These are phyloP conservation scores for Penicillium samsonianum DNA, from an alignment of 495 filamentous ascomycete genomes.

Conservation along the genomic window DNA sequence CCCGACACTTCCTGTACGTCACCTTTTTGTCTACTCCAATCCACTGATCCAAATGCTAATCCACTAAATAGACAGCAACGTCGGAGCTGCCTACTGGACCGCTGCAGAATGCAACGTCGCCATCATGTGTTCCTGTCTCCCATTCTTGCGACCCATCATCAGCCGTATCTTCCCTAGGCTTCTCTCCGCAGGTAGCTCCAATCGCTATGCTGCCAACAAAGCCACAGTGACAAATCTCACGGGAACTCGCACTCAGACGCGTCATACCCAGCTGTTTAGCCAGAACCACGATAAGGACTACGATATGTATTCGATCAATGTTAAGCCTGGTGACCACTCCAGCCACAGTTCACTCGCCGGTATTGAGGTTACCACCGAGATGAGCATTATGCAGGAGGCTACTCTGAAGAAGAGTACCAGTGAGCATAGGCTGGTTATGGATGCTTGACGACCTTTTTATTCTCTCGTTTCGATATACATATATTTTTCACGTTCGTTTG, in stretches of 20 bases:
- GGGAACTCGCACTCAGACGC: constrained; percentile 19
- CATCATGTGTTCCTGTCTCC: constrained; percentile 82
- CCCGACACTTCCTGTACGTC: constrained; percentile 59
- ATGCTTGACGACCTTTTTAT: constrained; percentile 23
- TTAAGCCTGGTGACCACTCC: constrained; percentile 24
- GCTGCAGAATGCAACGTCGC: constrained; percentile 82
- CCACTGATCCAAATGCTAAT: constrained; percentile 46
- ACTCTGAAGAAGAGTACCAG: constrained; percentile 23
- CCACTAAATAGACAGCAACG: constrained; percentile 45
- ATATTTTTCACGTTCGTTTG: neutral
- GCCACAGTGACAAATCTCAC: constrained; percentile 23
- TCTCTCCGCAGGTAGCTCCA: constrained; percentile 45
- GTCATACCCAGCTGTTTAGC: constrained; percentile 24
- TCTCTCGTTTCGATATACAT: constrained; percentile 4
- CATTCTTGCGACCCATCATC: constrained; percentile 81
- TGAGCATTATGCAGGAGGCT: constrained; percentile 32
- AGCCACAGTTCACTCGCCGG: constrained; percentile 22
- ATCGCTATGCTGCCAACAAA: constrained; percentile 24
- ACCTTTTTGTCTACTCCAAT: constrained; percentile 36
- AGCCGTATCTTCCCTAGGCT: constrained; percentile 70
- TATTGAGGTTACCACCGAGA: constrained; percentile 42
- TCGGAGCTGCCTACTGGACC: constrained; percentile 67
- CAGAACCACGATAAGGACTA: constrained; percentile 33
- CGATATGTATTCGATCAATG: constrained; percentile 38
- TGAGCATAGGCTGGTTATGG: constrained; percentile 27